Conservation (phyloP, 192 early-diverging fungal species). For the Coemansia sp. region DNA sequence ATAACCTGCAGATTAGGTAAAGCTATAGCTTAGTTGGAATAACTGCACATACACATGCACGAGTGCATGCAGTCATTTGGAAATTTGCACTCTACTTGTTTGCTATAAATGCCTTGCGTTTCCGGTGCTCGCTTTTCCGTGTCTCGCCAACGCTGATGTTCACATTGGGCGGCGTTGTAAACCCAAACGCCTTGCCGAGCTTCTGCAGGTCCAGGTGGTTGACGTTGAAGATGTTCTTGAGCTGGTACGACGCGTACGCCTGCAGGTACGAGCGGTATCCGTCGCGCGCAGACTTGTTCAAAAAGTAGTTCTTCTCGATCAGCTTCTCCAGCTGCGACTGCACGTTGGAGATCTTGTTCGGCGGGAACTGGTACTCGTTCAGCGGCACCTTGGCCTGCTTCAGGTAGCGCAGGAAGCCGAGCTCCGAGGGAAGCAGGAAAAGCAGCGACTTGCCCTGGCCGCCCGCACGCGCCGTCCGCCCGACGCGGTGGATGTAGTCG, state of each 20-base stretch:
- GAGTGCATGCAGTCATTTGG: no score
- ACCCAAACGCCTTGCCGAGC: constrained; percentile 93
- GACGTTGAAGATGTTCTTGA: constrained; percentile 96
- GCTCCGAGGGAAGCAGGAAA: constrained; percentile 90
- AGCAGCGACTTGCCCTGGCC: constrained; percentile 88
- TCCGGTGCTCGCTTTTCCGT: constrained; percentile 45
- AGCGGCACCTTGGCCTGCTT: constrained; percentile 98
- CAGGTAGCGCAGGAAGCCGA: constrained; percentile 93
- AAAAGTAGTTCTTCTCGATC: constrained; percentile 97
- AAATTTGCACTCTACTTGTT: constrained; percentile 6
- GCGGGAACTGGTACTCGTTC: constrained; percentile 99
- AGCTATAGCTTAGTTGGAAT: no score
- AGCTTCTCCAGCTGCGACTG: constrained; percentile 96
- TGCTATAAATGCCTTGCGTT: constrained; percentile 45
- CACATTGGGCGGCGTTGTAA: constrained; percentile 94
- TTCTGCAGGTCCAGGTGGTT: constrained; percentile 86
- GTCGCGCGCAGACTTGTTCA: constrained; percentile 93
- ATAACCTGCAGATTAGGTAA: no score
- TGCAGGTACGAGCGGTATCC: constrained; percentile 96
- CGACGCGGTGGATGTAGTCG: constrained; percentile 94
- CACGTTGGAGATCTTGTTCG: constrained; percentile 92
- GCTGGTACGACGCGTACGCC: constrained; percentile 91
- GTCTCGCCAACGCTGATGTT: constrained; percentile 56
- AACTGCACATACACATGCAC: no score
- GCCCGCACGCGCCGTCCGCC: constrained; percentile 94